Evolutionary conservation across 345 rosid genomes (phyloP).

Genomic region (Aegle marmelos): DNA sequence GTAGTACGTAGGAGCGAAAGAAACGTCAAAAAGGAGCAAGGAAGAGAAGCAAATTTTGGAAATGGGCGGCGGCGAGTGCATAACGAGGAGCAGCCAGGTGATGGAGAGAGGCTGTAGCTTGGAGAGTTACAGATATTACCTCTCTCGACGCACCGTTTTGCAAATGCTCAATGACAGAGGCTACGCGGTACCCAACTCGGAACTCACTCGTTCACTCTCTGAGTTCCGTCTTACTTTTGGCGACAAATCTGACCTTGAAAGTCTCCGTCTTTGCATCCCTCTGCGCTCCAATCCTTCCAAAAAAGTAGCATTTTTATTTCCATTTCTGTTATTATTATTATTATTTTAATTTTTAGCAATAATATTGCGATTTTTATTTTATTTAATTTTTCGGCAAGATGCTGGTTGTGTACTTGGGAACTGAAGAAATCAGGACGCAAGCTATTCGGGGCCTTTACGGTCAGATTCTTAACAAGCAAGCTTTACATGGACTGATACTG

Average conservation of each 20-base stretch:
- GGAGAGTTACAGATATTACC: conserved; percentile 29
- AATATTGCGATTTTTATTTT: not conserved
- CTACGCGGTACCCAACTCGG: conserved; percentile 24
- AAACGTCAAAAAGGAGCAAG: not conserved
- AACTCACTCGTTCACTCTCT: conserved; percentile 22
- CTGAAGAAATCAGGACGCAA: conserved; percentile 19
- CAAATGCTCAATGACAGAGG: conserved; percentile 44
- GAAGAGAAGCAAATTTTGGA: not conserved
- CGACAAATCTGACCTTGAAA: conserved; percentile 17
- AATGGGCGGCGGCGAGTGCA: conserved; percentile 10
- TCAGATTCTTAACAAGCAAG: conserved; percentile 18
- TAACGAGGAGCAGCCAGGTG: not conserved
- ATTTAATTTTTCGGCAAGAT: conserved; percentile 12
- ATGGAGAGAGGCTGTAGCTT: conserved; percentile 6
- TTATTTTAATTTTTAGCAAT: not conserved
- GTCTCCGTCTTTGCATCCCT: conserved; percentile 27
- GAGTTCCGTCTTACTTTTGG: conserved; percentile 30
- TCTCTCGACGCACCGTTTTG: conserved; percentile 30
- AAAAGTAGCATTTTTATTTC: conserved; percentile 14
- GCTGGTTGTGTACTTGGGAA: conserved; percentile 36
- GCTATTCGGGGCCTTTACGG: not conserved
- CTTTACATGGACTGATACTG: conserved; percentile 21
- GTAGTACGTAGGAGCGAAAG: not conserved
- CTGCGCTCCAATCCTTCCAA: conserved; percentile 23
- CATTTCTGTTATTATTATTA: too few species aligned